phyloP scores from a whole-genome alignment of 1,139 yeast genomes.

The Zygosaccharomyces sapae region DNA sequence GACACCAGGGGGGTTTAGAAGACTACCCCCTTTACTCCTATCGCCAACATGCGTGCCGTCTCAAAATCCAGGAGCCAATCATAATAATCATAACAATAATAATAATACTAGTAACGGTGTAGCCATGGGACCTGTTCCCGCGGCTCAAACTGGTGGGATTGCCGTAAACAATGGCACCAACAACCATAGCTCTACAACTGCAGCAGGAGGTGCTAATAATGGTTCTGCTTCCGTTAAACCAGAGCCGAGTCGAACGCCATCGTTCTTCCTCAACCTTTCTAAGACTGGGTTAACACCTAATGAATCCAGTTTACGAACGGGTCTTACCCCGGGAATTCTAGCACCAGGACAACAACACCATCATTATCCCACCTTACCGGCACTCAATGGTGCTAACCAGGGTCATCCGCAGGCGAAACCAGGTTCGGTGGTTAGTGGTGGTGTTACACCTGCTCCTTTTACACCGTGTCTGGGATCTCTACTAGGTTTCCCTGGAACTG shows the following conservation, averaged over 20 bases:
- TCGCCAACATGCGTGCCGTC: slow-evolving; percentile 34
- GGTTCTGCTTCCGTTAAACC: neutral
- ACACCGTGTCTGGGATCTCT: slow-evolving; percentile 46
- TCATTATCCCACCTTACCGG: slow-evolving; percentile 32
- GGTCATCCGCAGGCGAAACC: slow-evolving; percentile 42
- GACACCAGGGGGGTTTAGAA: slow-evolving; percentile 57
- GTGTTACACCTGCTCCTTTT: slow-evolving; percentile 26
- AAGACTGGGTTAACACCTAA: slow-evolving; percentile 67
- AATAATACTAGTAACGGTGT: neutral
- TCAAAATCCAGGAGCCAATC: slow-evolving; percentile 8
- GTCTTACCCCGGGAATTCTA: slow-evolving; percentile 50
- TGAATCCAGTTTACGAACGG: slow-evolving; percentile 62
- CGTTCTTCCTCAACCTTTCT: slow-evolving; percentile 34
- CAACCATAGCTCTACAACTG: neutral
- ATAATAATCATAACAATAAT: neutral
- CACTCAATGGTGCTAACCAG: slow-evolving; percentile 32
- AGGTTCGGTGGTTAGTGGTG: slow-evolving; percentile 27
- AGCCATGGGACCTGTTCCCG: neutral
- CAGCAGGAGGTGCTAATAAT: neutral
- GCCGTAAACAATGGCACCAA: neutral
- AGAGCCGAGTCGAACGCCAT: slow-evolving; percentile 15
- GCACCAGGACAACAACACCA: slow-evolving; percentile 16
- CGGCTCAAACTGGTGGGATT: neutral
- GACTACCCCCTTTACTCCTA: slow-evolving; percentile 50
- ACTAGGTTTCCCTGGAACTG: slow-evolving; percentile 35